Percentiles rank a stretch among this genome's conserved stretches.
Conservation (phyloP, 2,329 filamentous ascomycete species). For the Sarocladium strictum region DNA sequence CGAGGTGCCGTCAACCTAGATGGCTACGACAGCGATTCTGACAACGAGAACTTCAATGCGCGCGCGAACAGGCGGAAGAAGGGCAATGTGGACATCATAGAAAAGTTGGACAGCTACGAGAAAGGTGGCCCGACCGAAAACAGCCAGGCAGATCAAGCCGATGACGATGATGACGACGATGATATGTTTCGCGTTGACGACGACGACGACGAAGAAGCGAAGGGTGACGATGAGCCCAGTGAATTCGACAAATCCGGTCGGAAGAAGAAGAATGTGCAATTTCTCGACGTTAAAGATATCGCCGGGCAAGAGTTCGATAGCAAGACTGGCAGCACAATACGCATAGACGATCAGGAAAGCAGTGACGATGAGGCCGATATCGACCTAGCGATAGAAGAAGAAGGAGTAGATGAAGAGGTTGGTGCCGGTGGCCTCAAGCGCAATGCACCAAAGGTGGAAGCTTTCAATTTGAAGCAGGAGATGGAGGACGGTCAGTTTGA, state of each 20-base stretch:
- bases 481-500: constrained; percentile 93
- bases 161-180: constrained; percentile 53
- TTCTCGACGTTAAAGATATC: constrained; percentile 58
- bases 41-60: constrained; percentile 81
- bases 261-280: constrained; percentile 57
- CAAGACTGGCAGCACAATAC: constrained; percentile 67
- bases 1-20: constrained; percentile 94
- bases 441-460: constrained; percentile 89
- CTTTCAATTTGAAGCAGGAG: constrained; percentile 89
- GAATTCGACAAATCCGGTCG: constrained; percentile 39
- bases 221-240: constrained; percentile 25
- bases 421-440: constrained; percentile 86
- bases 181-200: constrained; percentile 83
- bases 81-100: constrained; percentile 42
- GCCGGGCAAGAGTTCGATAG: constrained; percentile 72
- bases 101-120: constrained; percentile 51
- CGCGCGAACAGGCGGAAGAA: constrained; percentile 57
- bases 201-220: constrained; percentile 32
- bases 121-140: constrained; percentile 29
- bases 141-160: constrained; percentile 21
- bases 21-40: constrained; percentile 92
- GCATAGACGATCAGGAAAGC: constrained; percentile 49
- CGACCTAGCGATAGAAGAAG: constrained; percentile 65
- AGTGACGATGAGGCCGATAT: constrained; percentile 63
- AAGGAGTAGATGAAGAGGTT: constrained; percentile 79